Evolutionary conservation across 208 protist genomes (phyloP), one percentile per base, ranked within the genome.

Genomic region (Novymonas esmeraldas): DNA sequence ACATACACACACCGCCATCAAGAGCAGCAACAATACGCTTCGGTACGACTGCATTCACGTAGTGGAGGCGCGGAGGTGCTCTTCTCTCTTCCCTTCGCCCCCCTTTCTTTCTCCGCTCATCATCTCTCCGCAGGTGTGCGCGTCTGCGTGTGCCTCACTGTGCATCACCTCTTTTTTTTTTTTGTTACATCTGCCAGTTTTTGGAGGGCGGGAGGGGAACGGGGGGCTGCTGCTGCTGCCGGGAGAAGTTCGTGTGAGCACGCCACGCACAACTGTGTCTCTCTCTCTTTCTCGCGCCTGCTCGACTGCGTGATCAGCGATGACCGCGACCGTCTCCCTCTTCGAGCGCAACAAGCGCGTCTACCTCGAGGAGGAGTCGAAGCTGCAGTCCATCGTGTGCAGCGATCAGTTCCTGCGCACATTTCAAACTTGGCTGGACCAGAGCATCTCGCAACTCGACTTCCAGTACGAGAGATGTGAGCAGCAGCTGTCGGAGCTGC

Each of bases 321-420:
- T 84, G 74, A 78, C 78, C 13, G 13, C 81, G 1, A 63, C 84
- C 2, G 78, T 82, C 18, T 87, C 83, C 1, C 57, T 89, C 18
- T 96, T 96, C 69, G 85, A 94, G 78, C 85, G 87, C 68, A 93
- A 92, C 75, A 92, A 90, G 81, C 81, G 82, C 58, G 65, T 88
- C 16, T 96, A 93, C 73, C 46, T 93, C 14, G 83, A 93, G 26
- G 91, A 96, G 67, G 87, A 96, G 76, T 78, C 84, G 36, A 89
- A 89, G 64, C 80, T 96, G 42, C 75, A 93, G 51, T 14, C 28
- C 33, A 83, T 93, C 48, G 65, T 92, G 39, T 78, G 78, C 51
- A 76, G 90, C 49, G 79, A 81, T 14, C 76, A 68, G 38, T 94
- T 94, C 64, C 64, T 84, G 20, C 78, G 79, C 48, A 73, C 80